Base-by-base conservation (phyloP, 2,329 filamentous ascomycete genomes). In the Fusarium sp. region DNA sequence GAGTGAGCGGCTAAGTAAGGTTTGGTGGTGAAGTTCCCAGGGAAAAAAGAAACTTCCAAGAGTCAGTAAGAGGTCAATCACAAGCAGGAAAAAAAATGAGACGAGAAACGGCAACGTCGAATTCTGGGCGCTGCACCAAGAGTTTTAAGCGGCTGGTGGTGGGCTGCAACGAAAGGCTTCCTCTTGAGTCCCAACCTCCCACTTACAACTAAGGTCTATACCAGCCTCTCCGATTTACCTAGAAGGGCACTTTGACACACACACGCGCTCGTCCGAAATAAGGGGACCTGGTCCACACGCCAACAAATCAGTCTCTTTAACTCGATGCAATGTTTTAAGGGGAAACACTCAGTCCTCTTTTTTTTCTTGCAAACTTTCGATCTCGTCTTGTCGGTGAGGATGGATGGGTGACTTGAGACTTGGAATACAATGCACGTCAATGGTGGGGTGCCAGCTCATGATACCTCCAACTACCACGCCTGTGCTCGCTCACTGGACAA, bases 131-230 rank as follows among this genome's bases (percentile, higher is more conserved):
- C 75, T 79, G 78, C 77, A 80, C 73, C 66, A 77, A 74, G 78
- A 77, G 71, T 78, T 79, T 79, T 77, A 80, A 76, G 75, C 62
- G 74, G 76, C 71, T 71, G 74, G 72, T 72, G 67, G 72, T 73
- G 71, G 72, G 74, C 63, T 73, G 63, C 67, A 38, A 66, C 54
- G 66, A 70, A 70, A 70, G 63, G 49, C 49, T 71, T 74, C 78
- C 65, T 68, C 66, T 61, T 44, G 62, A 63, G 58, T 77, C 80
- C 80, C 80, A 80, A 78, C 80, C 80, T 81, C 80, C 78, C 70
- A 79, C 79, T 80, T 80, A 78, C 75, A 60, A 42, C 58, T 37
- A 78, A 51, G 31, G 38, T 61, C 39, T 57, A 52, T 25, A 69
- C 79, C 78, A 81, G 67, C 79, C 79, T 79, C 79, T 78, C 63